phyloP scores from a whole-genome alignment of 805 yeast species.

The Metschnikowia reukaufii region DNA sequence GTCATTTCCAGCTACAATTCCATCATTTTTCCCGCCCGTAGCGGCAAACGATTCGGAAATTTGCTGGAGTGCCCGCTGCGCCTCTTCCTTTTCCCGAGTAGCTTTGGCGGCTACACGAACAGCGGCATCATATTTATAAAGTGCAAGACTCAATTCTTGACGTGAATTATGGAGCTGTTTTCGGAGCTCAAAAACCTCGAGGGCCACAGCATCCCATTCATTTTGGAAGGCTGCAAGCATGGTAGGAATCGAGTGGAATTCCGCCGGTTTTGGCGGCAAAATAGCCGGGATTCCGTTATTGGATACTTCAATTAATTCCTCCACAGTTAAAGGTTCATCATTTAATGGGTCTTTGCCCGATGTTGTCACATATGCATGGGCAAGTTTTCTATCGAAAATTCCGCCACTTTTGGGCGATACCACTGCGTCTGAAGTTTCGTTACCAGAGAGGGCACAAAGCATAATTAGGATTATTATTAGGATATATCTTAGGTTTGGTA shows the following conservation, averaged over 20 bases:
- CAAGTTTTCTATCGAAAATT: conserved; percentile 63
- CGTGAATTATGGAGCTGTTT: conserved; percentile 66
- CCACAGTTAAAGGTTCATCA: conserved; percentile 55
- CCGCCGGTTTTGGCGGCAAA: conserved; percentile 37
- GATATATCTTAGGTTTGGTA: neutral
- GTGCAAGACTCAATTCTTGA: conserved; percentile 71
- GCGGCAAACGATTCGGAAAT: conserved; percentile 35
- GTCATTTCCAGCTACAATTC: neutral
- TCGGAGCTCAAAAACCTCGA: conserved; percentile 75
- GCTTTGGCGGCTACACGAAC: conserved; percentile 78
- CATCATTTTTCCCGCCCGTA: neutral
- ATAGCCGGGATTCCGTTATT: conserved; percentile 7
- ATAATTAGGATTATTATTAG: conserved; percentile 10
- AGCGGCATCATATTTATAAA: conserved; percentile 90
- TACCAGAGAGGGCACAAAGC: conserved; percentile 59
- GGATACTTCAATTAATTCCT: conserved; percentile 53
- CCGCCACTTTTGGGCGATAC: conserved; percentile 69
- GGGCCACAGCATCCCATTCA: conserved; percentile 86
- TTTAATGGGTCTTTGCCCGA: conserved; percentile 75
- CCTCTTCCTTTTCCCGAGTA: conserved; percentile 73
- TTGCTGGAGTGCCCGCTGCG: conserved; percentile 61
- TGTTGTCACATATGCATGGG: conserved; percentile 61
- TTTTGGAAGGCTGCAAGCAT: conserved; percentile 73
- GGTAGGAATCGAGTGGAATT: conserved; percentile 71
- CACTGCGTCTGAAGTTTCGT: conserved; percentile 68